phyloP scores from a whole-genome alignment of 2,329 filamentous ascomycete genomes.

The Talaromyces sp. region DNA sequence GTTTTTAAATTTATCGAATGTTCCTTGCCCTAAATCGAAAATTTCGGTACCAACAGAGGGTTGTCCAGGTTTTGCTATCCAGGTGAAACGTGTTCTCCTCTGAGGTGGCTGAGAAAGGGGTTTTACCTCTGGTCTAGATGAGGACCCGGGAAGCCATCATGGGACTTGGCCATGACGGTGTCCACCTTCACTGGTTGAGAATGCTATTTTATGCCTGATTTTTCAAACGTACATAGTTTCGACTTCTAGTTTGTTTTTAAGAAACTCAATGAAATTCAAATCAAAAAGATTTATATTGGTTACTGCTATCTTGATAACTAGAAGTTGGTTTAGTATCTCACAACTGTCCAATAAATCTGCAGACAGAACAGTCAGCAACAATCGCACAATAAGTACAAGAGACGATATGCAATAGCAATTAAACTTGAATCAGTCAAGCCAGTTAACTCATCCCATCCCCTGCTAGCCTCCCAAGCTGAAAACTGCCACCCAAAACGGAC shows the following conservation, averaged over 20 bases:
- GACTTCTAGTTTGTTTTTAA: background rate
- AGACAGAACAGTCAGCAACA: slow-evolving; percentile 17
- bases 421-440: slow-evolving; percentile 42
- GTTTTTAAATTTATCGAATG: background rate
- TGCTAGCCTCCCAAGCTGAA: slow-evolving; percentile 33
- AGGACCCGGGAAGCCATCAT: background rate
- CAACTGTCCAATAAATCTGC: no score
- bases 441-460: slow-evolving; percentile 48
- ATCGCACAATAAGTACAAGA: slow-evolving; percentile 2
- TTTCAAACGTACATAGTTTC: slow-evolving; percentile 14
- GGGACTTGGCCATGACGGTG: no score
- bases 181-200: slow-evolving; percentile 5
- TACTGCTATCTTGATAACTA: no score
- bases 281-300: background rate
- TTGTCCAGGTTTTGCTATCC: background rate
- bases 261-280: background rate
- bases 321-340: no score
- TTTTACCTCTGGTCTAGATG: background rate
- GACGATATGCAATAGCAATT: slow-evolving; percentile 1
- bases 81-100: background rate
- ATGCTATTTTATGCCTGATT: background rate
- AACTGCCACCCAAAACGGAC: slow-evolving; percentile 44
- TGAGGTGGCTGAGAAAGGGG: background rate
- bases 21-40: no score
- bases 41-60: no score